These are phyloP conservation scores for Umbelopsis vinacea DNA, from an alignment of 192 early-diverging fungal genomes.

Conservation along the genomic window DNA sequence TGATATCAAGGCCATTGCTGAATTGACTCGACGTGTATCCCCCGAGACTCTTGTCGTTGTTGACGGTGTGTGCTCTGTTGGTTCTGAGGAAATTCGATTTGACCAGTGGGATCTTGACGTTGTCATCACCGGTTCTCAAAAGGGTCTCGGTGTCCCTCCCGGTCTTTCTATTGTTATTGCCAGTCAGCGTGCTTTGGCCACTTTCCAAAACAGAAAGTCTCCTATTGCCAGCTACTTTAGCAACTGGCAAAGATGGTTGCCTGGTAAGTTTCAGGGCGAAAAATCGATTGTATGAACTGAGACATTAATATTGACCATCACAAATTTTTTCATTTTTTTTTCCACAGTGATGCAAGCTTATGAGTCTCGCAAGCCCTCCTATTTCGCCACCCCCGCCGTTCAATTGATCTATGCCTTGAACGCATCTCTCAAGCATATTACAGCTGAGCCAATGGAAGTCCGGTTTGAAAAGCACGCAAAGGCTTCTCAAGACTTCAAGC, in stretches of 20 bases:
- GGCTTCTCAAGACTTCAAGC: conserved; percentile 64
- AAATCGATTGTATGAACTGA: not conserved
- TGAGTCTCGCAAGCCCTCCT: conserved; percentile 72
- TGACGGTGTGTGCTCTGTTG: conserved; percentile 85
- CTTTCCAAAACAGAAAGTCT: conserved; percentile 53
- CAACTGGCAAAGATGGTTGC: conserved; percentile 78
- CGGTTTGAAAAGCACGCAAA: conserved; percentile 65
- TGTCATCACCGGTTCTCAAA: conserved; percentile 79
- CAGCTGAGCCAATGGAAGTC: conserved; percentile 54
- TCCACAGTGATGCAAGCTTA: conserved; percentile 72
- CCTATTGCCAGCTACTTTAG: conserved; percentile 71
- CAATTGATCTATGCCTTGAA: conserved; percentile 76
- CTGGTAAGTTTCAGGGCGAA: conserved; percentile 22
- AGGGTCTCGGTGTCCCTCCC: conserved; percentile 81
- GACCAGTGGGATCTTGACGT: conserved; percentile 81
- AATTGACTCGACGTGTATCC: conserved; percentile 60
- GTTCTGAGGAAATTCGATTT: conserved; percentile 73
- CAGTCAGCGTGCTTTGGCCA: conserved; percentile 44
- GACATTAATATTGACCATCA: too few relatives aligned
- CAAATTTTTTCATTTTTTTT: too few relatives aligned
- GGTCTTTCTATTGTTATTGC: conserved; percentile 79
- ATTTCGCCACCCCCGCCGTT: conserved; percentile 85
- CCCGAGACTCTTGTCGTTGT: conserved; percentile 74
- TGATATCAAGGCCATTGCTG: conserved; percentile 65
- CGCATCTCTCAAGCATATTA: conserved; percentile 66